A percentile compares a stretch with the other conserved stretches of the same genome.
These are phyloP conservation scores for Candida odintsovae DNA, from an alignment of 805 yeast species.

Conservation along the genomic window DNA sequence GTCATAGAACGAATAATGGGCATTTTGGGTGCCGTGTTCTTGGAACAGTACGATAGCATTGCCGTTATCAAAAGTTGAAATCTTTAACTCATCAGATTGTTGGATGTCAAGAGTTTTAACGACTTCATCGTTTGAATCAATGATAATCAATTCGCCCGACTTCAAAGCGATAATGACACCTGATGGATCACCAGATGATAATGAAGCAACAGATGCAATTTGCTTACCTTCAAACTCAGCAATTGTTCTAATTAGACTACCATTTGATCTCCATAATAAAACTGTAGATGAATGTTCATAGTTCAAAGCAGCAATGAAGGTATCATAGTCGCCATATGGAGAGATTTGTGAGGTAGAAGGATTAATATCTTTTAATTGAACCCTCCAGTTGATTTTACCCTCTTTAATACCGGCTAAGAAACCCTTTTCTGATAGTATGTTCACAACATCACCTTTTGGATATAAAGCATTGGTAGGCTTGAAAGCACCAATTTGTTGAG, in stretches of 20 bases:
- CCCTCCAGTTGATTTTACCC: conserved; percentile 31
- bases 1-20: conserved; percentile 10
- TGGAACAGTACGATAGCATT: conserved; percentile 11
- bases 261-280: conserved; percentile 15
- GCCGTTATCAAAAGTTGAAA: conserved; percentile 13
- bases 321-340: conserved; percentile 3
- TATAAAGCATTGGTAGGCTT: conserved; percentile 13
- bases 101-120: neutral
- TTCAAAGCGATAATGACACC: conserved; percentile 8
- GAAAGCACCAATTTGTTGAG: conserved; percentile 38
- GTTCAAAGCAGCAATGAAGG: conserved; percentile 20
- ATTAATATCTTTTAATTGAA: conserved; percentile 15
- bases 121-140: conserved; percentile 1
- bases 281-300: conserved; percentile 15
- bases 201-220: conserved; percentile 2
- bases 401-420: conserved; percentile 32
- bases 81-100: conserved; percentile 3
- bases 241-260: conserved; percentile 12
- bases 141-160: conserved; percentile 10
- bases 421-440: conserved; percentile 24
- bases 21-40: conserved; percentile 2
- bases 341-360: conserved; percentile 13
- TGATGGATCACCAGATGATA: neutral
- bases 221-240: conserved; percentile 4
- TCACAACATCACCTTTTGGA: conserved; percentile 14